A percentile compares a stretch with the other conserved stretches of the same genome.
Evolutionary conservation across 1,139 yeast genomes (phyloP).

Genomic region (Taphrina confusa): DNA sequence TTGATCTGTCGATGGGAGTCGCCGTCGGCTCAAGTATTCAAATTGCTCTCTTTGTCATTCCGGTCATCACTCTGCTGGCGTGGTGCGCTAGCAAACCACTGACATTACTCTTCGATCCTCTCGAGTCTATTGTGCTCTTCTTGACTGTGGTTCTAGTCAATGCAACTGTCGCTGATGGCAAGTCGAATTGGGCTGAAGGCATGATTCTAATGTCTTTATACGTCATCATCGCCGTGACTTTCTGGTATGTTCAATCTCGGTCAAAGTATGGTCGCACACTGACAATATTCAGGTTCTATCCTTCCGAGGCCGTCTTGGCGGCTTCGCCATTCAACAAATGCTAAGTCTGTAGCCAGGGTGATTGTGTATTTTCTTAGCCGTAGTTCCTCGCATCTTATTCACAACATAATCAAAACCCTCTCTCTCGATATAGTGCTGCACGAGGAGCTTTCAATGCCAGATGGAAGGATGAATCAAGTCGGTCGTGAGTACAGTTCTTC

Average conservation of each 20-base stretch:
- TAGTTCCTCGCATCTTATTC: too few relatives aligned
- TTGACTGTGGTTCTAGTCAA: constrained; percentile 85
- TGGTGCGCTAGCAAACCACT: constrained; percentile 91
- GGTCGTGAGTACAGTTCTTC: too few relatives aligned
- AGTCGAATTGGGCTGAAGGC: constrained; percentile 96
- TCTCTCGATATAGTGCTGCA: too few relatives aligned
- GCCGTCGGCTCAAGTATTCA: constrained; percentile 58
- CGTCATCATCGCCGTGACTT: constrained; percentile 76
- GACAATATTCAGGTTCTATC: constrained; percentile 19
- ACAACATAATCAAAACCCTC: too few relatives aligned
- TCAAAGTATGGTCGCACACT: too few relatives aligned
- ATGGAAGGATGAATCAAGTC: too few relatives aligned
- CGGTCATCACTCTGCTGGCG: constrained; percentile 40
- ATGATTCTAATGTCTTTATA: constrained; percentile 86
- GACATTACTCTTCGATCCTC: constrained; percentile 87
- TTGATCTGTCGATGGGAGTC: constrained; percentile 5
- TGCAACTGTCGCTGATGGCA: constrained; percentile 82
- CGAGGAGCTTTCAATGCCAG: too few relatives aligned
- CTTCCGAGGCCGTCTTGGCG: constrained; percentile 9
- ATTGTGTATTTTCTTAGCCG: too few relatives aligned
- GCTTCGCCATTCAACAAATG: constrained; percentile 21
- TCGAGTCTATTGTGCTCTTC: constrained; percentile 89
- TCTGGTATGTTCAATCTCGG: constrained; percentile 11
- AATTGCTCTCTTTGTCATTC: constrained; percentile 44
- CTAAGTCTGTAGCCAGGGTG: not conserved